Evolutionary conservation across 1,284 basidiomycete species (phyloP).

Genomic region (Afroboletus lepidellus): DNA sequence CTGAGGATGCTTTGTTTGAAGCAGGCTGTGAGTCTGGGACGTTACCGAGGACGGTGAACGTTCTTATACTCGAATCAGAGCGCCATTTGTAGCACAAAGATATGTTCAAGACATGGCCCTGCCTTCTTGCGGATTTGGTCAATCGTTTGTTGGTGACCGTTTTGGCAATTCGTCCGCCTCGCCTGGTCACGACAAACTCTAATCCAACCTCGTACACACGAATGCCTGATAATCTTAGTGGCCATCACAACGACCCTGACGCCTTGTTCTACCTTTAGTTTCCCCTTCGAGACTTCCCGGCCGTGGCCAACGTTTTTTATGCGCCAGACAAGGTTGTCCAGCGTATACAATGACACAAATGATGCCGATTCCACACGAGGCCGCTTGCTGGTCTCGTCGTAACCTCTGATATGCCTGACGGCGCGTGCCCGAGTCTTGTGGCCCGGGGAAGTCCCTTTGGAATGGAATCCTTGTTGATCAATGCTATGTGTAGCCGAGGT

Average conservation of each 20-base stretch:
- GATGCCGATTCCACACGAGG: conserved; percentile 18
- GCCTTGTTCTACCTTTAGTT: conserved; percentile 33
- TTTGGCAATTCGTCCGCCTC: conserved; percentile 30
- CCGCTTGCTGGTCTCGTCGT: conserved; percentile 8
- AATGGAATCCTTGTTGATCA: conserved; percentile 26
- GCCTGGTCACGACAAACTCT: conserved; percentile 24
- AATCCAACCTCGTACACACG: conserved; percentile 16
- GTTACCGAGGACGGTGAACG: conserved; percentile 13
- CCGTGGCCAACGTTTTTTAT: conserved; percentile 3
- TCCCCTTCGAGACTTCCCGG: conserved; percentile 1
- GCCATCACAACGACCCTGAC: conserved; percentile 30
- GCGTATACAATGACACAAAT: conserved; percentile 21
- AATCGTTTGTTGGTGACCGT: conserved; percentile 34
- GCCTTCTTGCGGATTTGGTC: conserved; percentile 35
- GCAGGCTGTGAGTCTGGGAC: conserved; percentile 20
- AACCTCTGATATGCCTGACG: conserved; percentile 15
- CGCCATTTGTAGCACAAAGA: conserved; percentile 34
- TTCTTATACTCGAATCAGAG: conserved; percentile 28
- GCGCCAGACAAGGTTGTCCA: conserved; percentile 22
- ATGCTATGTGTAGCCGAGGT: conserved; percentile 6
- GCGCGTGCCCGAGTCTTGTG: conserved; percentile 28
- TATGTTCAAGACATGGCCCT: conserved; percentile 28
- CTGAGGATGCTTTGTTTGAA: conserved; percentile 15
- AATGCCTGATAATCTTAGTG: conserved; percentile 18
- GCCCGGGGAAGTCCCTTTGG: conserved; percentile 17